phyloP scores from a whole-genome alignment of 805 yeast species.

The Candida suzukii region DNA sequence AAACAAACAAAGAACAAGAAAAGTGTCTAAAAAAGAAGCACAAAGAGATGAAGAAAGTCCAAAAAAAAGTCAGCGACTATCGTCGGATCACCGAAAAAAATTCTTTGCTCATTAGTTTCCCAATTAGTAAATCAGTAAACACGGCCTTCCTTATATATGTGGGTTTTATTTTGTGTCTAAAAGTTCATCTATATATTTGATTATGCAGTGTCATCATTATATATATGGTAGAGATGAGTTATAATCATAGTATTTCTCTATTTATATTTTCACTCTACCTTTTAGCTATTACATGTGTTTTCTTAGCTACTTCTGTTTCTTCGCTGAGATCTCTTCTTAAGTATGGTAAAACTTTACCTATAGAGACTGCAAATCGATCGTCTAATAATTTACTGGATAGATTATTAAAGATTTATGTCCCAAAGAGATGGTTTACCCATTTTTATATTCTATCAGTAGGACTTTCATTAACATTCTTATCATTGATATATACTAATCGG shows the following conservation, averaged over 20 bases:
- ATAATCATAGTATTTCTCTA: too few relatives aligned
- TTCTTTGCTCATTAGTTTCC: not conserved
- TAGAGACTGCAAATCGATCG: not conserved
- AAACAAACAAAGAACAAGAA: too few relatives aligned
- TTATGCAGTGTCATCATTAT: too few relatives aligned
- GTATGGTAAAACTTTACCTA: slow-evolving; percentile 37
- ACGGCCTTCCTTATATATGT: not conserved
- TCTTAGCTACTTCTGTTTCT: slow-evolving; percentile 25
- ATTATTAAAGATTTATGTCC: slow-evolving; percentile 33
- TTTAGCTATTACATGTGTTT: slow-evolving; percentile 14
- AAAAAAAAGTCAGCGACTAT: too few relatives aligned
- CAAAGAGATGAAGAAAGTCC: not conserved
- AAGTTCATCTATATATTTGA: too few relatives aligned
- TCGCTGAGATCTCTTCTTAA: slow-evolving; percentile 29
- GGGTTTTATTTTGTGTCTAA: too few relatives aligned
- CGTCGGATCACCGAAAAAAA: too few relatives aligned
- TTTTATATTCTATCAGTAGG: slow-evolving; percentile 36
- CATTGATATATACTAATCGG: not conserved
- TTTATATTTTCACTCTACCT: not conserved
- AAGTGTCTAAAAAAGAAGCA: too few relatives aligned
- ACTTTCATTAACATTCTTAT: slow-evolving; percentile 8
- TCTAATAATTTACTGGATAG: not conserved
- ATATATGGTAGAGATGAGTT: too few relatives aligned
- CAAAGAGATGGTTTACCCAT: slow-evolving; percentile 57
- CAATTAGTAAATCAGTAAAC: not conserved